These are phyloP conservation scores for Gastrodia elata DNA, from an alignment of 106 monocot species.

Conservation along the genomic window DNA sequence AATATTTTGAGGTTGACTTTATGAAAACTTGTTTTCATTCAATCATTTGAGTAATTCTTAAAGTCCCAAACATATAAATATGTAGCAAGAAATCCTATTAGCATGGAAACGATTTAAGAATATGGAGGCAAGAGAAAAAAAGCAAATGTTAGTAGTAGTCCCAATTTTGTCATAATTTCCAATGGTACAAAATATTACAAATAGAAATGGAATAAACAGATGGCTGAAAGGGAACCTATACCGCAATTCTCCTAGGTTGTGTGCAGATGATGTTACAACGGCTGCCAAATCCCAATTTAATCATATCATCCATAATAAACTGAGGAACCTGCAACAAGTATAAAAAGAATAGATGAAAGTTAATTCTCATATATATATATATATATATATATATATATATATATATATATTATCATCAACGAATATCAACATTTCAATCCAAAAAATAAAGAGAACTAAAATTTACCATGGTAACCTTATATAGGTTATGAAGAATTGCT, in stretches of 20 bases:
- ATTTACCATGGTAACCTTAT: neutral
- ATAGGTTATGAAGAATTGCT: neutral
- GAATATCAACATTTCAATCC: neutral
- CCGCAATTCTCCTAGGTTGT: constrained; percentile 94
- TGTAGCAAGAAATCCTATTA: no score
- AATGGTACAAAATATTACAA: neutral
- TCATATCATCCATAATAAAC: constrained; percentile 97
- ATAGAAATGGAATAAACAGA: neutral
- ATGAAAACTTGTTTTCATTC: no score
- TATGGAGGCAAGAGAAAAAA: neutral
- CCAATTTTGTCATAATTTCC: neutral
- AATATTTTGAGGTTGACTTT: no score
- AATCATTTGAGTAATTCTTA: no score
- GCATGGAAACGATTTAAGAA: neutral
- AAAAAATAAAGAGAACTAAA: neutral
- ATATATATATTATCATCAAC: neutral
- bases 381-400: no score
- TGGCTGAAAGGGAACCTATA: constrained; percentile 21
- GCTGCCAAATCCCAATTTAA: constrained; percentile 60
- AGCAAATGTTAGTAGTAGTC: neutral
- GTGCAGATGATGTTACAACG: constrained; percentile 86
- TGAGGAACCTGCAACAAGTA: constrained; percentile 68
- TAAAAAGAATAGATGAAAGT: neutral
- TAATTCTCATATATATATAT: neutral
- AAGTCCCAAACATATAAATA: no score